A percentile compares a stretch with the other conserved stretches of the same genome.
Conservation (phyloP, 306 rosid genomes). For the Malus fusca region DNA sequence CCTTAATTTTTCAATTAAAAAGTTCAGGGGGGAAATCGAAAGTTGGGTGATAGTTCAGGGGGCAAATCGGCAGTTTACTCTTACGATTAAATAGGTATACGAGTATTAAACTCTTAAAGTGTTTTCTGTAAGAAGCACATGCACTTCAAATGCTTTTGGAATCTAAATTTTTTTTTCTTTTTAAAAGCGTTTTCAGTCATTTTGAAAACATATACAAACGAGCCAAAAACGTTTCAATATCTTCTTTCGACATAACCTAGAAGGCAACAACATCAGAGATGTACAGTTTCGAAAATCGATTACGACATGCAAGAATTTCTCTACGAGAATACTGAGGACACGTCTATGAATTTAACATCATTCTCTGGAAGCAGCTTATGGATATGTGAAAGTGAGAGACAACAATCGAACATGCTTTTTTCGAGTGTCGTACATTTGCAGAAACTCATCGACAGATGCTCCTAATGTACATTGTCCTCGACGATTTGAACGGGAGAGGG, state of each 20-base stretch:
- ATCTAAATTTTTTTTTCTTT: conserved; percentile 15
- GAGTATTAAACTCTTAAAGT: too few species aligned
- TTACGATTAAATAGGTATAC: too few species aligned
- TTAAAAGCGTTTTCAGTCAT: too few species aligned
- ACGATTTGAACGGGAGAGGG: background rate
- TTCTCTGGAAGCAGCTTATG: background rate
- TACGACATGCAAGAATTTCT: background rate
- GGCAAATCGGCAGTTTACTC: too few species aligned
- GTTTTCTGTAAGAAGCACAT: too few species aligned
- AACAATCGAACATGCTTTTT: background rate
- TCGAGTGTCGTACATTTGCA: background rate
- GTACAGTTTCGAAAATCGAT: background rate
- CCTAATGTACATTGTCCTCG: background rate
- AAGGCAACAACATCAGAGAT: background rate
- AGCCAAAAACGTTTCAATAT: conserved; percentile 31
- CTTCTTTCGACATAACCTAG: conserved; percentile 76
- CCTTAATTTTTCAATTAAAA: too few species aligned
- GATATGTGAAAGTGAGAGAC: background rate
- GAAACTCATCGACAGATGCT: background rate
- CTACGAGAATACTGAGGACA: background rate
- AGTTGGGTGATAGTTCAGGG: too few species aligned
- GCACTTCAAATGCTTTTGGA: too few species aligned
- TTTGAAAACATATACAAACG: too few species aligned
- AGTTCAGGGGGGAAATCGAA: too few species aligned
- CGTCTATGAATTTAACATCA: background rate